Percentiles rank a stretch among this genome's conserved stretches.
Conservation (phyloP, 73 alveolate genomes). For the Paramecium pentaurelia region DNA sequence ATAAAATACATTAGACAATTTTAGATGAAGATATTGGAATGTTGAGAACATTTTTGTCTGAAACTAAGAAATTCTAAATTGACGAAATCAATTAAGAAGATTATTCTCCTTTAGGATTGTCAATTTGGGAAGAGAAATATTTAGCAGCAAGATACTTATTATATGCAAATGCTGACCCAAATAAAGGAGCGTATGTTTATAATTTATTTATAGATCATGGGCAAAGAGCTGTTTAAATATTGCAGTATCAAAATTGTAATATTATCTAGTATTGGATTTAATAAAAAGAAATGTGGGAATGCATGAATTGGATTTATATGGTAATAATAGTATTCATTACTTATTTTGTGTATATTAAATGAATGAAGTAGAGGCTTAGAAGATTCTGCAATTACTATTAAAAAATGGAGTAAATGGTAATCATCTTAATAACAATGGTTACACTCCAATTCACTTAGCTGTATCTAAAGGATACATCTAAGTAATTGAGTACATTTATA, state of each 20-base stretch:
- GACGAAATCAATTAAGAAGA: constrained; percentile 2
- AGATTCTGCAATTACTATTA: neutral
- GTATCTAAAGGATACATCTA: neutral
- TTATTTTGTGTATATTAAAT: neutral
- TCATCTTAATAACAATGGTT: neutral
- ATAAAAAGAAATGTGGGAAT: neutral
- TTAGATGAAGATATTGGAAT: constrained; percentile 44
- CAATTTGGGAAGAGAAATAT: constrained; percentile 41
- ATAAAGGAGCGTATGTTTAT: constrained; percentile 41
- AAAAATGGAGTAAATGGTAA: neutral
- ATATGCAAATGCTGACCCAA: constrained; percentile 45
- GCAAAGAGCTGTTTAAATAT: neutral
- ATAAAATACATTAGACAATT: constrained; percentile 5
- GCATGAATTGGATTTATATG: neutral
- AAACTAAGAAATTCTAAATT: neutral
- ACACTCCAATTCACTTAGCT: constrained; percentile 19
- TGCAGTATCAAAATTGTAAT: constrained; percentile 32
- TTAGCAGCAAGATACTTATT: constrained; percentile 37
- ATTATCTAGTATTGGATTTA: constrained; percentile 29
- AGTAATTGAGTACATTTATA: neutral
- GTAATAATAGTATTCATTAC: constrained; percentile 26
- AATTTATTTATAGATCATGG: neutral
- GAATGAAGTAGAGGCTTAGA: constrained; percentile 12
- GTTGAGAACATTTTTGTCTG: neutral
- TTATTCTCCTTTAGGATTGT: constrained; percentile 24